These are phyloP conservation scores for Tolypocladium guangdongense DNA, from an alignment of 2,329 filamentous ascomycete species.

Conservation along the genomic window DNA sequence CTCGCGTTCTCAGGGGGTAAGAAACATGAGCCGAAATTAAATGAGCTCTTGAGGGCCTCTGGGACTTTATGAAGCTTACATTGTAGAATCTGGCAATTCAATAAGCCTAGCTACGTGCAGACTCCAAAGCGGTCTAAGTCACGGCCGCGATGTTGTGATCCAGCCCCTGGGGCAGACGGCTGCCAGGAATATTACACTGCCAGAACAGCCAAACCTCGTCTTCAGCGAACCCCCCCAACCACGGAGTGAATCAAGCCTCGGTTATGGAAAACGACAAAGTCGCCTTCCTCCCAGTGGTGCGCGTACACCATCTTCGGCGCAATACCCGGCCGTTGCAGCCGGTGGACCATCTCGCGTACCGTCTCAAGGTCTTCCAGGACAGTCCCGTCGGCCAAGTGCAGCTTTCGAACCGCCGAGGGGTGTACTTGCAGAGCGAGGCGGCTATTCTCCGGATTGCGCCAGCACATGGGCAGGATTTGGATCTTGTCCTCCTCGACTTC, in stretches of 20 bases:
- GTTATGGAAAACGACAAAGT: not conserved
- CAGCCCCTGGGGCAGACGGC: not conserved
- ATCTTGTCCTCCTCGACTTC: not conserved
- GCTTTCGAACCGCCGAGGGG: not conserved
- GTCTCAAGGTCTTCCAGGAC: not conserved
- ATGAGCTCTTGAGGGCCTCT: too few species aligned
- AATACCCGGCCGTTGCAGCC: not conserved
- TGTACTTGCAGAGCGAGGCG: not conserved
- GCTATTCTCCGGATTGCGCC: not conserved
- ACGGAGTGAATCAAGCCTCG: not conserved
- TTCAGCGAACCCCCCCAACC: not conserved
- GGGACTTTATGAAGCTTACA: too few species aligned
- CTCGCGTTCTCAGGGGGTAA: too few species aligned
- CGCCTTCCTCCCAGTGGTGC: not conserved
- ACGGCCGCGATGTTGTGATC: not conserved
- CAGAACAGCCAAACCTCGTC: not conserved
- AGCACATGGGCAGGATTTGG: not conserved
- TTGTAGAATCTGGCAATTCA: not conserved
- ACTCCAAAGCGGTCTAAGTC: not conserved
- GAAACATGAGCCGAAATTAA: too few species aligned
- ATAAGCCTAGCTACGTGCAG: not conserved
- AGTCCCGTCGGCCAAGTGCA: not conserved
- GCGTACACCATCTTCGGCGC: not conserved
- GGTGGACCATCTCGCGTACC: not conserved
- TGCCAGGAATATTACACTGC: not conserved